phyloP scores from a whole-genome alignment of 257 asterid species.

The Pogostemon cablin region DNA sequence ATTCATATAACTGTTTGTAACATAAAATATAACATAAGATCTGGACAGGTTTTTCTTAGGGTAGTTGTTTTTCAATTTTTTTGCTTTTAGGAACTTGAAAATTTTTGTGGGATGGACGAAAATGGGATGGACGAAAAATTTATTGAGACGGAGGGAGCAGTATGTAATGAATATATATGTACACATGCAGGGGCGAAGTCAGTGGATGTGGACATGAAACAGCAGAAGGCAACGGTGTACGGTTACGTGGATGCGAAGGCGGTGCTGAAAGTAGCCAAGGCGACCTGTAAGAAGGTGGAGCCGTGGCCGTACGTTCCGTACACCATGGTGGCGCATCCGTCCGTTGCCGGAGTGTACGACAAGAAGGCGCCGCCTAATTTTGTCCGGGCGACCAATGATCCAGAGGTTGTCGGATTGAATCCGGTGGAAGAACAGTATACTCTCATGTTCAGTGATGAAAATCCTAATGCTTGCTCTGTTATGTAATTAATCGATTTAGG shows the following conservation, averaged over 20 bases:
- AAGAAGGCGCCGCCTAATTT: constrained; percentile 89
- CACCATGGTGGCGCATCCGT: constrained; percentile 77
- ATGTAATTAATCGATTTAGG: constrained; percentile 43
- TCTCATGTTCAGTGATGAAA: constrained; percentile 88
- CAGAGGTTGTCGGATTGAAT: constrained; percentile 56
- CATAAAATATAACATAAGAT: too few species aligned
- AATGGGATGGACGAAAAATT: not conserved
- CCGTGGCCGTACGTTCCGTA: constrained; percentile 93
- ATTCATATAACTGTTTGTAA: too few species aligned
- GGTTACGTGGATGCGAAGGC: constrained; percentile 76
- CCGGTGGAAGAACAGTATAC: constrained; percentile 78
- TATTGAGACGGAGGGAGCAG: not conserved
- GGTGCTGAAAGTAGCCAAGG: constrained; percentile 70
- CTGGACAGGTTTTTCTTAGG: too few species aligned
- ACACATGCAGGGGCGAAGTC: constrained; percentile 68
- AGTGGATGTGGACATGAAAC: constrained; percentile 85
- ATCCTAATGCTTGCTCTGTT: constrained; percentile 77
- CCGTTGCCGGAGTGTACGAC: constrained; percentile 83
- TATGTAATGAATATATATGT: not conserved
- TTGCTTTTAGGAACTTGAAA: too few species aligned
- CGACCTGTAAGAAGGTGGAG: constrained; percentile 72
- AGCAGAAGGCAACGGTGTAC: constrained; percentile 84
- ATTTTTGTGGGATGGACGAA: not conserved
- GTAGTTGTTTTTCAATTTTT: too few species aligned
- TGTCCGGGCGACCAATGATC: constrained; percentile 65